Conservation (phyloP, 2,329 filamentous ascomycete species). For the Cordyceps cicadae region DNA sequence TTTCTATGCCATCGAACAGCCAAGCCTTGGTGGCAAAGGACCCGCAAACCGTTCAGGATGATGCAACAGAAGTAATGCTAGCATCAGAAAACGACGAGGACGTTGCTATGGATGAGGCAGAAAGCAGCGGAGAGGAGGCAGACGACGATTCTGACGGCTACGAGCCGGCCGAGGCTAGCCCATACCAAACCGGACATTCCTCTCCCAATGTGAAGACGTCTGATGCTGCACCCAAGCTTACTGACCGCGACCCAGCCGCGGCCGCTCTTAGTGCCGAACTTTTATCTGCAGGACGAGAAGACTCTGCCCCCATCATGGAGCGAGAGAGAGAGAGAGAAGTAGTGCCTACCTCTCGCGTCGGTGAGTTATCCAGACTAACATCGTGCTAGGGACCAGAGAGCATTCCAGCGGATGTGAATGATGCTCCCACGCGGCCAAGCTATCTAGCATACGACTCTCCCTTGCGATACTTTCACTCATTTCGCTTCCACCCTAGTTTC, state of each 20-base stretch:
- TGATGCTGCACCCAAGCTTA: neutral
- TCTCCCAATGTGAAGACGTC: neutral
- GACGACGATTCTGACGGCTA: slow-evolving; percentile 40
- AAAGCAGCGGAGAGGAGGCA: slow-evolving; percentile 14
- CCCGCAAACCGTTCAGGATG: neutral
- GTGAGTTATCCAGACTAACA: slow-evolving; percentile 2
- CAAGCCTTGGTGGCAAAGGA: neutral
- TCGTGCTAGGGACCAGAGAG: neutral
- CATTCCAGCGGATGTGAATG: neutral
- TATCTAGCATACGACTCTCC: slow-evolving; percentile 70
- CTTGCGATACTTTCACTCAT: slow-evolving; percentile 74
- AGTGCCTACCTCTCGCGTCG: slow-evolving; percentile 14
- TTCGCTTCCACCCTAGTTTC: slow-evolving; percentile 80
- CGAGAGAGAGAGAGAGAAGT: slow-evolving; percentile 38
- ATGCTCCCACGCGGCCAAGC: neutral
- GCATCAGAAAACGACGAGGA: slow-evolving; percentile 10
- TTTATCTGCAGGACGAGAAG: slow-evolving; percentile 23
- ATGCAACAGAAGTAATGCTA: neutral
- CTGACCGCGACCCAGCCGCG: slow-evolving; percentile 2
- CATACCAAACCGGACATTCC: slow-evolving; percentile 14
- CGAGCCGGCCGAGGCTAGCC: slow-evolving; percentile 42
- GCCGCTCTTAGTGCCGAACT: slow-evolving; percentile 15
- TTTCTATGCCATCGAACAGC: neutral
- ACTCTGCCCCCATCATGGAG: slow-evolving; percentile 17
- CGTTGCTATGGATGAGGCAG: slow-evolving; percentile 14